phyloP scores from a whole-genome alignment of 345 rosid species.

The Populus simonii region DNA sequence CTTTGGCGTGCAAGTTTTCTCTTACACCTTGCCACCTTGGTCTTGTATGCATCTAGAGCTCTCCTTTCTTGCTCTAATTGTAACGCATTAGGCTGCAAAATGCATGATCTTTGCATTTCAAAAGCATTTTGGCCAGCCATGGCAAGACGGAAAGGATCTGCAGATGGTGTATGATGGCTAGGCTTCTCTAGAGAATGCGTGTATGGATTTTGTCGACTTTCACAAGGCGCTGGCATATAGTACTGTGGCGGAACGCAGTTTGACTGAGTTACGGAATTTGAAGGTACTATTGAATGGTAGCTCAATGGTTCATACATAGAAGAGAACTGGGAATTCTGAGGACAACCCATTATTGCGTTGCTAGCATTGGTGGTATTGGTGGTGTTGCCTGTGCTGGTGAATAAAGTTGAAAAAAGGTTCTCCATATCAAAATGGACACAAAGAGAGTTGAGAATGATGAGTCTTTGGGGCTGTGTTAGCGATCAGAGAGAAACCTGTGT shows the following conservation, averaged over 20 bases:
- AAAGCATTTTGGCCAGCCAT: slow-evolving; percentile 1
- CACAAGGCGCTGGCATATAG: slow-evolving; percentile 5
- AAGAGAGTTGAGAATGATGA: neutral
- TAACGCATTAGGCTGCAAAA: slow-evolving; percentile 9
- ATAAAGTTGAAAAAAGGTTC: slow-evolving; percentile 10
- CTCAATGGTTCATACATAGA: neutral
- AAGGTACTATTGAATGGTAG: neutral
- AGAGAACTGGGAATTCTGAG: slow-evolving; percentile 17
- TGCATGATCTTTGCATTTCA: slow-evolving; percentile 1
- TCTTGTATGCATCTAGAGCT: slow-evolving; percentile 33
- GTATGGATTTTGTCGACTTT: slow-evolving; percentile 14
- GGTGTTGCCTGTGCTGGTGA: neutral
- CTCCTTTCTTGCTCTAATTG: slow-evolving; percentile 27
- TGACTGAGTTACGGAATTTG: slow-evolving; percentile 11
- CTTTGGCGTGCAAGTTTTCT: slow-evolving; percentile 65
- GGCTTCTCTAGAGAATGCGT: slow-evolving; percentile 1
- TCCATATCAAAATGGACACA: slow-evolving; percentile 18
- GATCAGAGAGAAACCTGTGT: neutral
- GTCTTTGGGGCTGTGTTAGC: neutral
- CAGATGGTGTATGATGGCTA: slow-evolving; percentile 3
- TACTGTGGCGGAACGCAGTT: neutral
- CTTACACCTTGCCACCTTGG: slow-evolving; percentile 57
- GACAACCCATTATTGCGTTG: neutral
- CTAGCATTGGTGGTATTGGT: neutral
- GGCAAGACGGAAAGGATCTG: slow-evolving; percentile 21